Evolutionary conservation across 257 asterid species (phyloP), one percentile per base, ranked within the genome.

Genomic region (Gentiana macrophylla): DNA sequence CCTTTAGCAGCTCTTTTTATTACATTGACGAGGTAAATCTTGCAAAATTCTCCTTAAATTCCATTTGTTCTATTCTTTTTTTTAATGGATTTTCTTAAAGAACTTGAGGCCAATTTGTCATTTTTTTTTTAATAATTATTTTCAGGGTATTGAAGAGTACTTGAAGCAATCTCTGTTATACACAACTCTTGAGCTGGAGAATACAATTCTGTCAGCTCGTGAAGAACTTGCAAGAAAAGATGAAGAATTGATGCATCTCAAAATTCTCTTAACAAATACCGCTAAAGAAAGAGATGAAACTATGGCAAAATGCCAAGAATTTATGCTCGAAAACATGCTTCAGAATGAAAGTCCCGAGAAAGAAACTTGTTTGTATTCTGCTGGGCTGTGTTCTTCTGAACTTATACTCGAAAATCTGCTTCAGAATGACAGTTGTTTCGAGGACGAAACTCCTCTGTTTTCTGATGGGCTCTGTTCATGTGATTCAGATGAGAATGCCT

Each of bases 151-250:
- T 0, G 94, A 87, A 61, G 96, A 79, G 34, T 56, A 56, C 51
- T 68, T 86, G 75, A 89, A 89, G 80, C 86, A 82, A 32, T 77
- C 93, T 8, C 70, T 89, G 38, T 57, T 87, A 62, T 87, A 74
- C 86, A 83, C 98, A 35, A 82, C 79, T 38, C 55, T 84, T 61
- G 98, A 91, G 68, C 74, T 91, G 9, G 95, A 91, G 68, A 73
- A 86, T 11, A 86, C 95, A 10, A 59, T 91, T 54, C 44, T 79
- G 5, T 72, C 88, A 2, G 84, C 89, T 2, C 83, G 79, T 8
- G 96, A 87, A 5, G 95, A 91, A 38, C 80, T 91, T 50, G 80
- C 95, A 3, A 76, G 94, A 57, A 91, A 91, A 64, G 94, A 91
- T 52, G 92, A 91, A 15, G 98, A 91, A 50, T 74, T 91, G 45